Evolutionary conservation across 1,139 yeast genomes (phyloP).

Genomic region (Candida mesenterica): DNA sequence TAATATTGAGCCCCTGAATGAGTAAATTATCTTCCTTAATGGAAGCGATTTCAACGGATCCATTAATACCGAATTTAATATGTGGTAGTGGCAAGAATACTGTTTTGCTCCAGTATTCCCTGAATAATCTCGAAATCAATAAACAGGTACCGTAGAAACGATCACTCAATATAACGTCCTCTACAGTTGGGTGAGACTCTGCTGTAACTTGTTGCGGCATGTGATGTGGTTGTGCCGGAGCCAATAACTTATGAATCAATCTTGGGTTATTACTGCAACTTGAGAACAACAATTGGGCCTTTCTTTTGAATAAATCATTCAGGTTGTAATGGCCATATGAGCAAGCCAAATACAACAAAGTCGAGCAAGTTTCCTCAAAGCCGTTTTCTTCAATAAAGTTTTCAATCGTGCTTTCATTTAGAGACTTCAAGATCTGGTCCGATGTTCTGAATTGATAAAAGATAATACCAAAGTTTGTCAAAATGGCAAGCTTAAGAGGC

Average conservation of each 20-base stretch:
- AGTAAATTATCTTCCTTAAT: slow-evolving; percentile 48
- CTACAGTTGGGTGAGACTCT: slow-evolving; percentile 44
- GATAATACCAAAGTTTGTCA: slow-evolving; percentile 77
- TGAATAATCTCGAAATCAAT: slow-evolving; percentile 71
- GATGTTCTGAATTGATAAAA: slow-evolving; percentile 78
- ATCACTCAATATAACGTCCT: slow-evolving; percentile 83
- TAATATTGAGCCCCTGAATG: slow-evolving; percentile 46
- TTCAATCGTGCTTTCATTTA: slow-evolving; percentile 57
- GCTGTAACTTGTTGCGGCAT: slow-evolving; percentile 13
- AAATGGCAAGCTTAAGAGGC: slow-evolving; percentile 70
- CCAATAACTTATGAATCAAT: slow-evolving; percentile 22
- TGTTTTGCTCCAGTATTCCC: slow-evolving; percentile 73
- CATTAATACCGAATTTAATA: slow-evolving; percentile 35
- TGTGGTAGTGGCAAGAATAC: slow-evolving; percentile 55
- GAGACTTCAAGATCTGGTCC: slow-evolving; percentile 67
- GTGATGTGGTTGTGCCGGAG: slow-evolving; percentile 11
- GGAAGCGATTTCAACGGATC: slow-evolving; percentile 37
- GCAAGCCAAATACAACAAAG: slow-evolving; percentile 80
- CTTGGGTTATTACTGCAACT: slow-evolving; percentile 57
- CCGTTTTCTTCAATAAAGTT: slow-evolving; percentile 51
- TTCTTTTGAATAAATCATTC: slow-evolving; percentile 46
- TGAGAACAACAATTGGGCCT: slow-evolving; percentile 52
- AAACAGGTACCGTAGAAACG: slow-evolving; percentile 89
- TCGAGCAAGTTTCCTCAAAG: slow-evolving; percentile 77
- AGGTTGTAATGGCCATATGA: slow-evolving; percentile 57